Conservation (phyloP, 1,284 basidiomycete genomes). For the Apiotrichum sp. region DNA sequence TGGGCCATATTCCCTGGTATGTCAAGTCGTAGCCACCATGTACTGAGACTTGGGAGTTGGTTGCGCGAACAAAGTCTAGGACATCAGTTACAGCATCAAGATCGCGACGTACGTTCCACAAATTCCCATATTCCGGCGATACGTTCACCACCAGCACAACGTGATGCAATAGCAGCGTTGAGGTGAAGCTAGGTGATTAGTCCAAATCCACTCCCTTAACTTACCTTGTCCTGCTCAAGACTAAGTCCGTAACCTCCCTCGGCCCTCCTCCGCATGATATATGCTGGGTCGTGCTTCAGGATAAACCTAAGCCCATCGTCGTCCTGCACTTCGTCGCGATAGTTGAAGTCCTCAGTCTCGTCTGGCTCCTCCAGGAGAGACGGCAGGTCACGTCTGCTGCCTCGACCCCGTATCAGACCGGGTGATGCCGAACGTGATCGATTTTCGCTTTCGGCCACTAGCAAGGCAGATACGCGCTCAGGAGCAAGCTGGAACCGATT, state of each 20-base stretch:
- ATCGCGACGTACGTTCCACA: conserved; percentile 59
- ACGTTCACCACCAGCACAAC: conserved; percentile 48
- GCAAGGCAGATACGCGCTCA: conserved; percentile 27
- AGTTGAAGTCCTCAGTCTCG: conserved; percentile 10
- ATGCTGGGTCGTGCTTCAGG: conserved; percentile 68
- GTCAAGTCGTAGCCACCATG: conserved; percentile 71
- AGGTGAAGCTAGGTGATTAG: conserved; percentile 53
- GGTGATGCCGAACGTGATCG: conserved; percentile 18
- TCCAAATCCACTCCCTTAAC: conserved; percentile 25
- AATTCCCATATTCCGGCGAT: conserved; percentile 73
- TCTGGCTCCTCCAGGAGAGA: conserved; percentile 10
- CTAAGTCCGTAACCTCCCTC: conserved; percentile 67
- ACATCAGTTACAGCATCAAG: conserved; percentile 2
- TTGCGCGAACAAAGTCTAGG: conserved; percentile 36
- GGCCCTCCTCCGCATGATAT: conserved; percentile 65
- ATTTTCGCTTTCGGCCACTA: conserved; percentile 16
- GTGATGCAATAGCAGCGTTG: conserved; percentile 58
- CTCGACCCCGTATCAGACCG: neutral
- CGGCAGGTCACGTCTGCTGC: neutral
- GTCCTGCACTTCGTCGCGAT: conserved; percentile 19
- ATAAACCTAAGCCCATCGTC: conserved; percentile 35
- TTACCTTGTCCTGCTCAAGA: conserved; percentile 52
- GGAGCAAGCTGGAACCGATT: conserved; percentile 42
- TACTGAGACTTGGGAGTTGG: conserved; percentile 47
- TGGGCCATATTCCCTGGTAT: conserved; percentile 68